A percentile compares a stretch with the other conserved stretches of the same genome.
These are phyloP conservation scores for Brasilioporus rufonigricans DNA, from an alignment of 768 basidiomycete species.

Conservation along the genomic window DNA sequence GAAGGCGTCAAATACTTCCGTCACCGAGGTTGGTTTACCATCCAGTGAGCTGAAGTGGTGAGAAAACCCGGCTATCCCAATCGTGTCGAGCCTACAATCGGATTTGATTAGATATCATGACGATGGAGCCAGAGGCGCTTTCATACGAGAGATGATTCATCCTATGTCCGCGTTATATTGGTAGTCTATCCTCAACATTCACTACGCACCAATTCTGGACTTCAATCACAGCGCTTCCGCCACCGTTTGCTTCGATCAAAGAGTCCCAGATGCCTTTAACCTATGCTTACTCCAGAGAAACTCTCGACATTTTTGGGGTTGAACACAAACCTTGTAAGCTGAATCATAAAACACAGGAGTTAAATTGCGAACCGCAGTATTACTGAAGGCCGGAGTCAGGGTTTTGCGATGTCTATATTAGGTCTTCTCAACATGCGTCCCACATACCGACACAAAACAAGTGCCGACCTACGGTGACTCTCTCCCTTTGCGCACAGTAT, in stretches of 20 bases:
- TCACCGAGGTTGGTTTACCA: constrained; percentile 31
- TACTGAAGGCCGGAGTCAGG: constrained; percentile 41
- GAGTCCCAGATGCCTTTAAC: constrained; percentile 33
- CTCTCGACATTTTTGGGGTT: too few relatives aligned
- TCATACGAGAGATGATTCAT: constrained; percentile 39
- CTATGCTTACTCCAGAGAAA: too few relatives aligned
- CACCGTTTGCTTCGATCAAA: constrained; percentile 20
- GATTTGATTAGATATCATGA: neutral
- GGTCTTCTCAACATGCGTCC: constrained; percentile 5
- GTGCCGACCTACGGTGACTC: constrained; percentile 37
- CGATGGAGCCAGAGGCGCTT: neutral
- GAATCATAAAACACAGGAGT: constrained; percentile 41
- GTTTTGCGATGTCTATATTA: constrained; percentile 34
- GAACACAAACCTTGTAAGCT: too few relatives aligned
- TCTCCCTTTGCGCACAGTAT: constrained; percentile 43
- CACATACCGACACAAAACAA: constrained; percentile 14
- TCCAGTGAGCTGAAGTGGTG: constrained; percentile 44
- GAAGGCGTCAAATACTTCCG: constrained; percentile 27
- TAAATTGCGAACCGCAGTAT: constrained; percentile 37
- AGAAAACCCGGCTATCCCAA: constrained; percentile 45
- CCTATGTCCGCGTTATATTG: constrained; percentile 3
- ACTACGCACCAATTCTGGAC: constrained; percentile 45
- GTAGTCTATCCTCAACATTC: too few relatives aligned
- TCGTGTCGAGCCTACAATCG: constrained; percentile 38
- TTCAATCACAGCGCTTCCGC: constrained; percentile 39